Conservation (phyloP, 2,329 filamentous ascomycete genomes). For the Epicoccum sorghinum region DNA sequence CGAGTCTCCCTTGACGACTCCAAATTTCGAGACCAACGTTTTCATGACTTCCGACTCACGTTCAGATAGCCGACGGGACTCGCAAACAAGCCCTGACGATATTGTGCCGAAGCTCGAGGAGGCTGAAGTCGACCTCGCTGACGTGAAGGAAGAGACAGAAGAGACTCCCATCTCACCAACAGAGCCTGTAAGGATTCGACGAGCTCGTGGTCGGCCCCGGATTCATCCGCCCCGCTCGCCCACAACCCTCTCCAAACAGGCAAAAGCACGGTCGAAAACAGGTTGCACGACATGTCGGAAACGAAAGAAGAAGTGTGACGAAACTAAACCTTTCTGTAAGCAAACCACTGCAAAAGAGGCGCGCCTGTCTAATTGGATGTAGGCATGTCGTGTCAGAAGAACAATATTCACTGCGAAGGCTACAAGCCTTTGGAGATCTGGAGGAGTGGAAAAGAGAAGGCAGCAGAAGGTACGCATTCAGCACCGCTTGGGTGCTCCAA, state of each 20-base stretch:
- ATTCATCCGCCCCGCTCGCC: conserved; percentile 74
- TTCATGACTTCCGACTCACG: conserved; percentile 31
- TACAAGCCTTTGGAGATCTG: conserved; percentile 87
- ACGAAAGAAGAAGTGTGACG: conserved; percentile 67
- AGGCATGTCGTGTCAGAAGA: conserved; percentile 92
- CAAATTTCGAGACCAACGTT: conserved; percentile 41
- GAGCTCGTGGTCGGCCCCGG: conserved; percentile 74
- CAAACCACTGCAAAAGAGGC: neutral
- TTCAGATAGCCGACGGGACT: conserved; percentile 34
- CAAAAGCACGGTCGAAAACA: conserved; percentile 71
- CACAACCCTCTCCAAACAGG: conserved; percentile 68
- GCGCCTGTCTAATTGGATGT: conserved; percentile 31
- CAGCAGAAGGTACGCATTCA: conserved; percentile 62
- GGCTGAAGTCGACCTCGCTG: conserved; percentile 52
- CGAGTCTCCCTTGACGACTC: conserved; percentile 47
- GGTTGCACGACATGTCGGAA: conserved; percentile 65
- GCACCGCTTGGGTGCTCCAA: neutral
- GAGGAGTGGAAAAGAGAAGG: conserved; percentile 81
- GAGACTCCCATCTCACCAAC: conserved; percentile 43
- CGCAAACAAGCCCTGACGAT: conserved; percentile 39
- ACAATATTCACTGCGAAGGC: conserved; percentile 87
- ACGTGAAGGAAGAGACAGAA: conserved; percentile 45
- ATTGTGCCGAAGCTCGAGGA: conserved; percentile 63
- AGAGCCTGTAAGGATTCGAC: conserved; percentile 45
- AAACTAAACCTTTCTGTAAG: conserved; percentile 54